phyloP scores from a whole-genome alignment of 768 basidiomycete genomes.

The Amanita pallidorosea region DNA sequence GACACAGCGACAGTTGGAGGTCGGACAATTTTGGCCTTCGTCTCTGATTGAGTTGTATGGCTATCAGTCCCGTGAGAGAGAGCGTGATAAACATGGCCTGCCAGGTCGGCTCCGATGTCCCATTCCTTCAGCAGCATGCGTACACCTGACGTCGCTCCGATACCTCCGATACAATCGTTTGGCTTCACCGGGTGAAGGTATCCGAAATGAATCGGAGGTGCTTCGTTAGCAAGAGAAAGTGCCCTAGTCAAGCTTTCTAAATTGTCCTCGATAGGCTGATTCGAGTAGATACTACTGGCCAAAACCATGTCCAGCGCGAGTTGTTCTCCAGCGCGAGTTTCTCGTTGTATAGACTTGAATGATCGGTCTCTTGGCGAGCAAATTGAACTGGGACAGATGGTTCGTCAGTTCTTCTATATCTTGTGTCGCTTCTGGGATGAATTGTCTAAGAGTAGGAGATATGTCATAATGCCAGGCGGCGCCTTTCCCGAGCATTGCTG shows the following conservation, averaged over 20 bases:
- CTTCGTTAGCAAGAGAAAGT: slow-evolving; percentile 43
- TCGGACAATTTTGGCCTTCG: slow-evolving; percentile 13
- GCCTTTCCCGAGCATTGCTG: slow-evolving; percentile 22
- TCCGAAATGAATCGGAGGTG: slow-evolving; percentile 49
- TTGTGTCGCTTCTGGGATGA: slow-evolving; percentile 26
- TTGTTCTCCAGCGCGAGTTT: slow-evolving; percentile 48
- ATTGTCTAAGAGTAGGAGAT: slow-evolving; percentile 27
- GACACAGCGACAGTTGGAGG: slow-evolving; percentile 31
- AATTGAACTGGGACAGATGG: slow-evolving; percentile 31
- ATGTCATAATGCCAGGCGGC: slow-evolving; percentile 50
- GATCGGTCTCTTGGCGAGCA: slow-evolving; percentile 29
- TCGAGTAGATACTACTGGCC: slow-evolving; percentile 46
- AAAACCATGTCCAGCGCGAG: slow-evolving; percentile 53
- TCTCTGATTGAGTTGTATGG: not conserved
- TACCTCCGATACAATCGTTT: slow-evolving; percentile 11
- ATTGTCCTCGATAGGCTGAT: slow-evolving; percentile 27
- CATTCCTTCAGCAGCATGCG: slow-evolving; percentile 60
- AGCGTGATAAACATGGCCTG: slow-evolving; percentile 40
- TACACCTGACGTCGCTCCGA: slow-evolving; percentile 37
- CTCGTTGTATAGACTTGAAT: slow-evolving; percentile 29
- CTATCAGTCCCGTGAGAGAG: slow-evolving; percentile 30
- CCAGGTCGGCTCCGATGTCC: slow-evolving; percentile 44
- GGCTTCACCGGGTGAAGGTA: slow-evolving; percentile 43
- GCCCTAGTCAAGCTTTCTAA: slow-evolving; percentile 51
- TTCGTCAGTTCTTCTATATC: slow-evolving; percentile 25